Conservation (phyloP, 768 basidiomycete genomes). For the Leccinum truebloodii region DNA sequence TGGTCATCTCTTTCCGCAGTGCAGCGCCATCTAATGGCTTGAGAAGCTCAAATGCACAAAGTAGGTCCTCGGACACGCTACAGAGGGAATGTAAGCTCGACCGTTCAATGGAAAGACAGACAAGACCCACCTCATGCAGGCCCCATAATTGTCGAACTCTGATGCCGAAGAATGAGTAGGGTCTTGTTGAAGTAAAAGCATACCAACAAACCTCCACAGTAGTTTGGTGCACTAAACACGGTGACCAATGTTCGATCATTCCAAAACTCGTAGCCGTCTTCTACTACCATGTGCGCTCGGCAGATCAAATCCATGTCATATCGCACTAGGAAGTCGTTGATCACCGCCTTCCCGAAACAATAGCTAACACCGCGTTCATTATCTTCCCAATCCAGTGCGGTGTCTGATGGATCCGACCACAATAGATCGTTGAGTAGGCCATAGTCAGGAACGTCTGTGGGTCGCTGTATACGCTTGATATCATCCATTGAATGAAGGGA, state of each 20-base stretch:
- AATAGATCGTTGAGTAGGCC: constrained; percentile 95
- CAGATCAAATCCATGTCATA: constrained; percentile 99
- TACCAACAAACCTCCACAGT: constrained; percentile 82
- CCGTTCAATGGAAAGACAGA: constrained; percentile 1
- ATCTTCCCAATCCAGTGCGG: constrained; percentile 98
- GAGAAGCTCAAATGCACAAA: constrained; percentile 96
- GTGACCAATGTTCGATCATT: constrained; percentile 98
- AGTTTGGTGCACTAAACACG: constrained; percentile 97
- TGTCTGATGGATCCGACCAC: constrained; percentile 98
- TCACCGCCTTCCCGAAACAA: constrained; percentile 97
- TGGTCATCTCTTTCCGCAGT: constrained; percentile 97
- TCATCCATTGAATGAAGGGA: constrained; percentile 97
- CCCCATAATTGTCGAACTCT: constrained; percentile 96
- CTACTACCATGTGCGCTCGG: constrained; percentile 99
- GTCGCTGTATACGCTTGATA: constrained; percentile 95
- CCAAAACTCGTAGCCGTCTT: constrained; percentile 99
- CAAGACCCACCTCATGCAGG: constrained; percentile 79
- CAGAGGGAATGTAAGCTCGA: constrained; percentile 17
- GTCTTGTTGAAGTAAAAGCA: constrained; percentile 1
- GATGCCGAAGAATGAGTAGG: constrained; percentile 21
- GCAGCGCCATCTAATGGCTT: constrained; percentile 95
- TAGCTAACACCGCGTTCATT: constrained; percentile 99
- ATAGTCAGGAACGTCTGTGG: constrained; percentile 98
- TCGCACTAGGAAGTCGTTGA: constrained; percentile 91
- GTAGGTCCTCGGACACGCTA: constrained; percentile 93